Base-by-base conservation (phyloP, 1,284 basidiomycete genomes). In the Phylloboletellus chloephorus region DNA sequence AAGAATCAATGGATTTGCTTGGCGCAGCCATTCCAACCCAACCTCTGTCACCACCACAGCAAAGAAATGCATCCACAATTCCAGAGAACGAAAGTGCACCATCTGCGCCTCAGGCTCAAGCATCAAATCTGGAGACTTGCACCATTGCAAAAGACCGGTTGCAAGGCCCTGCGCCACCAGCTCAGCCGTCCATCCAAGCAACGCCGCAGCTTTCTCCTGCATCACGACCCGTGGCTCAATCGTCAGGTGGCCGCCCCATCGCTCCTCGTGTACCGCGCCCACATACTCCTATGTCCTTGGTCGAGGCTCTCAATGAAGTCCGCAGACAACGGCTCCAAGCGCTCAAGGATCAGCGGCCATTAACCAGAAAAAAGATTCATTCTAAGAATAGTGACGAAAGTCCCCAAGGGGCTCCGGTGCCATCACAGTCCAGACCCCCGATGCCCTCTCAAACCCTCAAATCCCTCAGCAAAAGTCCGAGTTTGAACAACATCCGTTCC, bases 261-360 rank as follows among this genome's bases (percentile, higher is more conserved):
- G 43, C 44, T 6, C 58, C 60, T 2, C 60, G 52, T n/a, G 4
- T 52, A 2, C 57, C 57, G 8, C 37, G 35, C 2, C 39, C 49
- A 8, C 31, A 23, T 10, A 22, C 44, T 13, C 49, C 47, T 3
- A 44, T 54, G 47, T 46, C 57, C 2, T 36, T 58, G 9, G 44
- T 43, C 3, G 56, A 61, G 0, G 37, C 13, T 15, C 43, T 58
- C 15, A 61, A 61, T 17, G 40, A 39, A 5, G 22, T 60, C n/a
- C 50, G 54, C 3, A 38, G 35, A 16, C 26, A 37, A 9, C 42
- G 23, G 16, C 11, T 56, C 3, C 36, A 29, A 13, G 35, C 31
- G 2, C 3, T 21, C 4, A 13, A 20, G 12, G 32, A 30, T 19
- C 38, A 44, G 25, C 37, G 31, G n/a, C n/a, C n/a, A n/a, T n/a